phyloP scores from a whole-genome alignment of 2,329 filamentous ascomycete genomes.

The Fusarium brachygibbosum region DNA sequence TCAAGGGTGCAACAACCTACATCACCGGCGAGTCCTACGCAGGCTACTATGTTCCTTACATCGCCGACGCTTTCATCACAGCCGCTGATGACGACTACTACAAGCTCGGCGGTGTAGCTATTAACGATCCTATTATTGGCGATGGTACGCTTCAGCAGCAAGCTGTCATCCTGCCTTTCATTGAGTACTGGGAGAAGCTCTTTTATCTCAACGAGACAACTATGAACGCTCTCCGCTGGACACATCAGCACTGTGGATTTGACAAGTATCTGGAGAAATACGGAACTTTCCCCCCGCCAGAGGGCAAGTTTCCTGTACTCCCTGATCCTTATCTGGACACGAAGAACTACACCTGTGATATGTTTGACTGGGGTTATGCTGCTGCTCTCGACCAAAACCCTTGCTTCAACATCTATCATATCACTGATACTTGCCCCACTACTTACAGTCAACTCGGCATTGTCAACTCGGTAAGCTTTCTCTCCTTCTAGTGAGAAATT shows the following conservation, averaged over 20 bases:
- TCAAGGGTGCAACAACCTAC: constrained; percentile 77
- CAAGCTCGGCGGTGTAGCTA: constrained; percentile 75
- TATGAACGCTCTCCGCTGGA: constrained; percentile 63
- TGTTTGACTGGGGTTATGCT: constrained; percentile 68
- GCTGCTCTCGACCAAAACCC: constrained; percentile 74
- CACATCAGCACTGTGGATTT: constrained; percentile 72
- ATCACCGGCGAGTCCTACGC: constrained; percentile 80
- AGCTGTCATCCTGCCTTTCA: constrained; percentile 68
- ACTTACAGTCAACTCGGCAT: constrained; percentile 78
- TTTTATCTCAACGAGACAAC: constrained; percentile 75
- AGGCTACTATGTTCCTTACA: constrained; percentile 77
- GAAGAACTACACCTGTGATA: constrained; percentile 63
- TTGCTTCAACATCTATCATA: constrained; percentile 83
- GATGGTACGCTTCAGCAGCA: constrained; percentile 60
- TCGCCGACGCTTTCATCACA: constrained; percentile 79
- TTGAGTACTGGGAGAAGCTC: constrained; percentile 71
- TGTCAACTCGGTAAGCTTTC: constrained; percentile 63
- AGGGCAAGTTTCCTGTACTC: constrained; percentile 66
- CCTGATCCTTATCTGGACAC: constrained; percentile 50
- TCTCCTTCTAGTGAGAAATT: accelerated
- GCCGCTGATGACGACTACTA: constrained; percentile 74
- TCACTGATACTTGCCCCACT: constrained; percentile 78
- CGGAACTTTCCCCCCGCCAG: constrained; percentile 76
- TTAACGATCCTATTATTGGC: constrained; percentile 78
- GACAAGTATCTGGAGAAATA: constrained; percentile 70